Base-by-base conservation (phyloP, 2,329 filamentous ascomycete genomes). In the Hirsutella rhossiliensis region DNA sequence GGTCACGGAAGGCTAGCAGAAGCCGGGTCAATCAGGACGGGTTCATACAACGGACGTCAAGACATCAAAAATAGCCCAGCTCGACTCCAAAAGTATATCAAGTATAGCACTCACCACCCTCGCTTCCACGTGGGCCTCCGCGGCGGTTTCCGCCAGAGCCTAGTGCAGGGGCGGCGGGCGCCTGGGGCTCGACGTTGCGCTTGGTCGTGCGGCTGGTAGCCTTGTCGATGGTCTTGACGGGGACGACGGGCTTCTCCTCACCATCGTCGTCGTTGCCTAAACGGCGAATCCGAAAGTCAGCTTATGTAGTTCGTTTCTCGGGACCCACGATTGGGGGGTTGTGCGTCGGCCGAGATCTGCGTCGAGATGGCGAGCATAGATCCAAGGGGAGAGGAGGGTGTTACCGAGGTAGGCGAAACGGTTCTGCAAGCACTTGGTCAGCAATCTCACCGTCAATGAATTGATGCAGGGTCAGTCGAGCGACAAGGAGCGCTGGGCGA, bases 391-490 rank as follows among this genome's bases (percentile, higher is more conserved):
- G n/a, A n/a, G n/a, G n/a, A n/a, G 52, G 50, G 54, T 62, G 69
- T 62, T 94, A 97, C 92, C 90, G 78, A 98, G 87, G 75, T 94
- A 83, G 79, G 92, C 90, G 79, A 86, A 97, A 64, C 86, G 82
- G 79, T 98, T 98, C 92, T 97, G 56, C 36, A 34, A 40, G 38
- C 41, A 44, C 18, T 11, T 17, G 20, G 44, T 51, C 40, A 45
- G 43, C 40, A 12, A 5, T 30, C 12, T 19, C 12, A 23, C 3
- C n/a, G 15, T 36, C 15, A 18, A 15, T 6, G n/a, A 9, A 9
- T 5, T 11, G 34, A n/a, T 8, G 31, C 23, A 34, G 31, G 13
- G 7, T 5, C 31, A 6, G 13, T 2, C 11, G 12, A 13, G 31
- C 31, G 4, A 15, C 18, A 37, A 11, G 34, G n/a, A n/a, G 18